Conservation (phyloP, 225 moss, liverwort and hornwort genomes). For the Pseudoscleropodium purum region DNA sequence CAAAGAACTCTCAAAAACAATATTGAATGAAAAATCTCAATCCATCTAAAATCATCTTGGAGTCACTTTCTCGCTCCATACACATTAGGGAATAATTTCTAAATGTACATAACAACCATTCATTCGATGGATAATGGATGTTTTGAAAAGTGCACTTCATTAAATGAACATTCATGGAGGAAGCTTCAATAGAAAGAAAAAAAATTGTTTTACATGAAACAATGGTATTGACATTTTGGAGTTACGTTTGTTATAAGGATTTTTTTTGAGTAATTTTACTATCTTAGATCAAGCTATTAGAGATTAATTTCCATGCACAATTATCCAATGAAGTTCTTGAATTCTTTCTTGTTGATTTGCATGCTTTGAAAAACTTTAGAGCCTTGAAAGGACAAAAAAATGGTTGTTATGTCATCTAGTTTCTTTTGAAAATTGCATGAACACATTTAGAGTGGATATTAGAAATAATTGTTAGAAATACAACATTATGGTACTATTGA, state of each 20-base stretch:
- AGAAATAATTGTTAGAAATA: no score
- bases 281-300: neutral
- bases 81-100: accelerated
- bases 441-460: neutral
- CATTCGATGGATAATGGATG: neutral
- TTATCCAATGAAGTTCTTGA: neutral
- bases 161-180: neutral
- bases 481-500: neutral
- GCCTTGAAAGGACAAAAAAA: accelerated
- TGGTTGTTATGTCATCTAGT: neutral
- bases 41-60: neutral
- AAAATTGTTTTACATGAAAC: neutral
- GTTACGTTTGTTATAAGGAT: neutral
- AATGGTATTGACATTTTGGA: neutral
- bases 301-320: neutral
- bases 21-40: neutral
- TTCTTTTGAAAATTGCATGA: neutral
- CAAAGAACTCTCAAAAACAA: neutral
- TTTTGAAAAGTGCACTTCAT: neutral
- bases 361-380: neutral
- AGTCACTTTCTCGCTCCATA: accelerated
- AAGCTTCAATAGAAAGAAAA: neutral
- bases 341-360: neutral
- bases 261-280: neutral
- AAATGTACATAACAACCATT: neutral